These are phyloP conservation scores for Knoxia roxburghii DNA, from an alignment of 257 asterid species.

Conservation along the genomic window DNA sequence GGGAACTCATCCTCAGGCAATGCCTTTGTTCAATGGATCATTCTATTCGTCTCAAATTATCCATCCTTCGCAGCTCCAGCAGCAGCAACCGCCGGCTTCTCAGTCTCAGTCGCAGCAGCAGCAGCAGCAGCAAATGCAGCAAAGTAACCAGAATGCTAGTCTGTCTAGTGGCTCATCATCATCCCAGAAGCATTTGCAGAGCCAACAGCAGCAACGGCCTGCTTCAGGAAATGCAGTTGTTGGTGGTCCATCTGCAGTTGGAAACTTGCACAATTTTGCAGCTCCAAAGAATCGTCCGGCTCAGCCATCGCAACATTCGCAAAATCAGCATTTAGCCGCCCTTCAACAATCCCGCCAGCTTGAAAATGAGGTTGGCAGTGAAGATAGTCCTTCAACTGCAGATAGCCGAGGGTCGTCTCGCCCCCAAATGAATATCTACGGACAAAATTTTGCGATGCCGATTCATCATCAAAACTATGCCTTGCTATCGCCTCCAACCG, in stretches of 20 bases:
- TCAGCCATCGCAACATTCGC: constrained; percentile 43
- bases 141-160: constrained; percentile 44
- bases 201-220: constrained; percentile 51
- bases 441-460: constrained; percentile 60
- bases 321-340: constrained; percentile 40
- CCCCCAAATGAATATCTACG: constrained; percentile 49
- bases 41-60: constrained; percentile 79
- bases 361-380: constrained; percentile 52
- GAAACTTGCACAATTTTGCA: constrained; percentile 40
- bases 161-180: constrained; percentile 53
- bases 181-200: constrained; percentile 65
- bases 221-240: constrained; percentile 30
- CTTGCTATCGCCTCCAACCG: constrained; percentile 52
- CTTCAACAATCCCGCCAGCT: constrained; percentile 35
- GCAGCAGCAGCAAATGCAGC: constrained; percentile 46
- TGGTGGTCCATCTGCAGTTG: constrained; percentile 35
- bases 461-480: constrained; percentile 68
- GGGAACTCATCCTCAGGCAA: constrained; percentile 64
- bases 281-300: constrained; percentile 45
- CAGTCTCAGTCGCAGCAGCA: constrained; percentile 54
- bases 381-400: constrained; percentile 53
- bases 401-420: constrained; percentile 58
- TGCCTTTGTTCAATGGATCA: constrained; percentile 82
- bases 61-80: constrained; percentile 67
- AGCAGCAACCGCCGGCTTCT: constrained; percentile 21